Base-by-base conservation (phyloP, 2,329 filamentous ascomycete species). In the Fusarium brachygibbosum region DNA sequence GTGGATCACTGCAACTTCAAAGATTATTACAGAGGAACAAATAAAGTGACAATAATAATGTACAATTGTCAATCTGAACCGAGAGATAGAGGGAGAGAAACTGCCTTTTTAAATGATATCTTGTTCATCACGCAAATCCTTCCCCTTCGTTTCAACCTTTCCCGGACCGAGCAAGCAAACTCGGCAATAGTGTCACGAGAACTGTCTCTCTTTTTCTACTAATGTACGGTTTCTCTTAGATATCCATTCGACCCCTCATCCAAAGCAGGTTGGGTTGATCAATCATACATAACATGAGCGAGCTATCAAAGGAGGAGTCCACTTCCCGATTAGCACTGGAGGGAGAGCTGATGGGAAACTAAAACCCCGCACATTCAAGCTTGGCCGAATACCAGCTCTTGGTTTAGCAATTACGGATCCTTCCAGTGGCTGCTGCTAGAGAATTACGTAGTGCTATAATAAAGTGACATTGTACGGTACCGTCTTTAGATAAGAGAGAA, bases 381-480 rank as follows among this genome's bases (percentile, higher is more conserved):
- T 58, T 69, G 46, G 57, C 74, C 72, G 66, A 74, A 74, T 74
- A 42, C 66, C 68, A 72, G 32, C 23, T 55, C 50, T 69, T 53
- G 58, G 57, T 67, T 74, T 74, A 73, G 68, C 70, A 74, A 74
- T 74, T 61, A 60, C 56, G 45, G 58, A 56, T 38, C 60, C 60
- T n/a, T 37, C 23, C 25, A 46, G 23, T 35, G 23, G 32, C 42
- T 21, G 48, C 41, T 45, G 23, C 6, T 41, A 44, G 34, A 50
- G n/a, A 17, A 48, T 48, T 48, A 32, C 19, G n/a, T 48, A 32
- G 28, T 32, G 29, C 16, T 32, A 16, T 35, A 21, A 38, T 21
- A 38, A 21, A 21, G 37, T 38, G 19, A 38, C 14, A 25, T 25
- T 25, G 23, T 25, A 6, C 23, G 23, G 23, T 25, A 25, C 11